Evolutionary conservation across 75 land plant genomes (phyloP), one percentile per base, ranked within the genome.

Genomic region (Azolla pinnata): DNA sequence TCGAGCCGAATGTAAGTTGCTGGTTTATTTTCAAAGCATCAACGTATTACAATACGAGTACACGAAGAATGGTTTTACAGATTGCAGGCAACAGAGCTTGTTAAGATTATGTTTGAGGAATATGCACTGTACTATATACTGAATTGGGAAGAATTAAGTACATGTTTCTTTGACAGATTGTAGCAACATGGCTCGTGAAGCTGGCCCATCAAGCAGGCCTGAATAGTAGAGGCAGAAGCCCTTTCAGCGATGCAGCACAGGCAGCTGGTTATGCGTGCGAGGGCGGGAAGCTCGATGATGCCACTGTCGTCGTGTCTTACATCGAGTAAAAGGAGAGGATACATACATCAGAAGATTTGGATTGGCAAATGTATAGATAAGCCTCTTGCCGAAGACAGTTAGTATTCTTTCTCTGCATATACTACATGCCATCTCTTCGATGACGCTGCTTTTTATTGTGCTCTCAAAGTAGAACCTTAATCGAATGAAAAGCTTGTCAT

Each of bases 271-370:
- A 77, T 48, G 24, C 24, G 16, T 89, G 52, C 57, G 50, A 44
- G 8, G 96, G 96, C 57, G 96, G 96, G 27, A 89, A 89, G 60
- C 77, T 83, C 1, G 96, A 89, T 54, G 87, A 89, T 67, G 83
- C 79, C n/a, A 78, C 90, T 2, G 84, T 79, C 3, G 74, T 89
- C 23, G 96, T 86, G 16, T 79, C 96, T 19, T 65, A 57, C 45
- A 57, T 72, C 14, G 50, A 64, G 23, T 72, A 63, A 72, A 60
- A 26, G 2, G 1, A 29, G 19, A 4, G 17, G 29, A 54, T 26
- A 21, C 28, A n/a, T n/a, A n/a, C n/a, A n/a, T n/a, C n/a, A n/a
- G n/a, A n/a, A n/a, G n/a, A n/a, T n/a, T n/a, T n/a, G n/a, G n/a
- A n/a, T n/a, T n/a, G n/a, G n/a, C n/a, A n/a, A n/a, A n/a, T n/a